Conservation (phyloP, 139 green algal species). For the Tetraselmis striata region DNA sequence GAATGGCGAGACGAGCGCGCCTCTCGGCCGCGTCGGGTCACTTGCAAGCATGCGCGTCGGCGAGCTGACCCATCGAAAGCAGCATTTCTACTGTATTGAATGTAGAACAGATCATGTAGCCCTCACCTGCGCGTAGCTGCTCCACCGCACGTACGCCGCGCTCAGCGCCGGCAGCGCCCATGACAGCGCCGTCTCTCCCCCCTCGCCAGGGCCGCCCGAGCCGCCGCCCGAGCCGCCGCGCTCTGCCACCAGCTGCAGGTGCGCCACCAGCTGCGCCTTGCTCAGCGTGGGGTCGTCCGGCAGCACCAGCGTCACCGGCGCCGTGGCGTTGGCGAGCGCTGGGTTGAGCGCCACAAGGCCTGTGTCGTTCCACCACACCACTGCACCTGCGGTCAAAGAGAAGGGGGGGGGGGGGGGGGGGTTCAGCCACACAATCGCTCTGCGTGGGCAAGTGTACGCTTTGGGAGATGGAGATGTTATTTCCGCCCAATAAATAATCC, state of each 20-base stretch:
- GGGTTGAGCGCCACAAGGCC: background rate
- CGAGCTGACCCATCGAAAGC: too few species aligned
- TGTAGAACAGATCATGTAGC: too few species aligned
- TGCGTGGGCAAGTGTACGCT: too few species aligned
- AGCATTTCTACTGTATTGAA: too few species aligned
- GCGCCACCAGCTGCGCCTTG: background rate
- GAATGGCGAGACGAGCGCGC: too few species aligned
- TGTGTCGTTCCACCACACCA: background rate
- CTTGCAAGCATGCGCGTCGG: too few species aligned
- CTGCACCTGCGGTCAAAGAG: background rate
- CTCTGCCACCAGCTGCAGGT: background rate
- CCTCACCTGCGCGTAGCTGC: too few species aligned
- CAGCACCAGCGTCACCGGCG: background rate
- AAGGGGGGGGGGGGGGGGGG: background rate
- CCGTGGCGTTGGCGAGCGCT: background rate
- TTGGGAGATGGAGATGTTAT: too few species aligned
- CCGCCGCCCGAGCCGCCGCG: too few species aligned
- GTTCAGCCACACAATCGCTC: too few species aligned
- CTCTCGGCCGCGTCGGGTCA: too few species aligned
- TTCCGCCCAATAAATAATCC: too few species aligned
- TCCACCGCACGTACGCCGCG: background rate
- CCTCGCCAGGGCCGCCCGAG: background rate
- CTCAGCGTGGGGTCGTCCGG: background rate
- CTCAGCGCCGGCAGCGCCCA: background rate
- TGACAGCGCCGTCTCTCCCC: background rate